A percentile compares a stretch with the other conserved stretches of the same genome.
Evolutionary conservation across 768 basidiomycete species (phyloP).

Genomic region (Collybiopsis confluens): DNA sequence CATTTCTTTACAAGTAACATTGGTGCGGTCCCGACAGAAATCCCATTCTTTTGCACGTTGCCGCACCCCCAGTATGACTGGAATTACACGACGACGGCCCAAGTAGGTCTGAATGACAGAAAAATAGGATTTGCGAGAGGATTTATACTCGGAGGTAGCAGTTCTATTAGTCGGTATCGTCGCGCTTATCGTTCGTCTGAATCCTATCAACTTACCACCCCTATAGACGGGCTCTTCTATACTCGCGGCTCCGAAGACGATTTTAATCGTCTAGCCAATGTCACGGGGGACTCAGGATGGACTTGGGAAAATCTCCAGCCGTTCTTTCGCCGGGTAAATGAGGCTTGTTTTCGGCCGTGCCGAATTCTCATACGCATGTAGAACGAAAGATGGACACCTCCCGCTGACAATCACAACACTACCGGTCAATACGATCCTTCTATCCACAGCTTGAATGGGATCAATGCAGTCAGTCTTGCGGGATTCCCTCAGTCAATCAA

Average conservation of each 20-base stretch:
- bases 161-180: conserved; percentile 8
- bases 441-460: conserved; percentile 25
- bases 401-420: conserved; percentile 7
- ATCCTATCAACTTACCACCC: neutral
- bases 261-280: conserved; percentile 12
- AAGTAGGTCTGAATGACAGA: neutral
- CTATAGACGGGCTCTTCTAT: conserved; percentile 12
- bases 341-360: neutral
- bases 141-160: conserved; percentile 8
- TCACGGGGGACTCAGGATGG: conserved; percentile 17
- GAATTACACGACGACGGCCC: conserved; percentile 8
- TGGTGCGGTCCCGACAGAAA: neutral
- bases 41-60: conserved; percentile 6
- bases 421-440: conserved; percentile 27
- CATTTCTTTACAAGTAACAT: neutral
- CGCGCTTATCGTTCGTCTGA: neutral
- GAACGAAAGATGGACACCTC: conserved; percentile 15
- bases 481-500: conserved; percentile 23
- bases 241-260: conserved; percentile 16
- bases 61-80: conserved; percentile 7
- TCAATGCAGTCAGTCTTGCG: conserved; percentile 22
- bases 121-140: conserved; percentile 1
- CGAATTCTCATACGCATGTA: neutral
- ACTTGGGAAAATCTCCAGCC: conserved; percentile 16
- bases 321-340: conserved; percentile 14